These are phyloP conservation scores for Larix kaempferi DNA, from an alignment of 75 land plant genomes.

Conservation along the genomic window DNA sequence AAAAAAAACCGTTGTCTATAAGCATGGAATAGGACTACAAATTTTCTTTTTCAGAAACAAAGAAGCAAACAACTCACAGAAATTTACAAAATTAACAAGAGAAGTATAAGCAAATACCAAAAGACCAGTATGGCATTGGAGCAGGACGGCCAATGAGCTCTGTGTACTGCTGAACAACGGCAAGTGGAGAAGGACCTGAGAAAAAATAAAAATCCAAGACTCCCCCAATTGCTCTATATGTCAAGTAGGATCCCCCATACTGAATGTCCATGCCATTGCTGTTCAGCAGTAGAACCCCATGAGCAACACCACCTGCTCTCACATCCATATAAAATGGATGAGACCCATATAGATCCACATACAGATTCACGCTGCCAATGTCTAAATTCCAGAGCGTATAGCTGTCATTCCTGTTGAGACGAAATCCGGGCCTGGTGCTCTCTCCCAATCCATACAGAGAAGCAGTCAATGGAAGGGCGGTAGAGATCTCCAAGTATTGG, in stretches of 20 bases:
- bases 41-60: too few relatives aligned
- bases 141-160: constrained; percentile 73
- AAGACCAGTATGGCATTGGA: constrained; percentile 92
- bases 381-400: constrained; percentile 81
- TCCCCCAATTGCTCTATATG: constrained; percentile 83
- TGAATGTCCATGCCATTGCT: constrained; percentile 94
- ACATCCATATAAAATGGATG: constrained; percentile 39
- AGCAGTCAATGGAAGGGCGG: constrained; percentile 47
- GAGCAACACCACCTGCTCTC: constrained; percentile 39
- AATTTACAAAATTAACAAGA: too few relatives aligned
- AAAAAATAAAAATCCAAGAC: constrained; percentile 93
- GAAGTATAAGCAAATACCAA: constrained; percentile 43
- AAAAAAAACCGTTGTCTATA: too few relatives aligned
- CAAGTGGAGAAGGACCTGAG: constrained; percentile 63
- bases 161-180: constrained; percentile 86
- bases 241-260: constrained; percentile 58
- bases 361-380: constrained; percentile 34
- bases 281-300: constrained; percentile 82
- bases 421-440: constrained; percentile 72
- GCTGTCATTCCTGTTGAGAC: constrained; percentile 23
- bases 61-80: too few relatives aligned
- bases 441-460: constrained; percentile 87
- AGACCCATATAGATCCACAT: constrained; percentile 71
- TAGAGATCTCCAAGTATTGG: constrained; percentile 88
- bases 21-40: too few relatives aligned